A percentile compares a stretch with the other conserved stretches of the same genome.
Conservation (phyloP, 345 rosid species). For the Aquilaria sinensis region DNA sequence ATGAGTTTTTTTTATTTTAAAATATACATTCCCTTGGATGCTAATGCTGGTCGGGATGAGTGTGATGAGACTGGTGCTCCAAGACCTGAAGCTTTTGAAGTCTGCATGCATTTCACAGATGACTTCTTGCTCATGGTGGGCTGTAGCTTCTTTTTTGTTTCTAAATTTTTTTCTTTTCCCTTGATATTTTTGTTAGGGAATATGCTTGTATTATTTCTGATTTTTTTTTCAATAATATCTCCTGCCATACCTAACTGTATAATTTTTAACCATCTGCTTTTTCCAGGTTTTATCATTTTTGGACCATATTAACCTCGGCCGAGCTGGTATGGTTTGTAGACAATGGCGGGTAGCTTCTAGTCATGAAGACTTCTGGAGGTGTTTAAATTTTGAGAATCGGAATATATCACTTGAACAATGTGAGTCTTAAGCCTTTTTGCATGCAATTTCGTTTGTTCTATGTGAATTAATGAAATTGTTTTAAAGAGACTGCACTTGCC, state of each 20-base stretch:
- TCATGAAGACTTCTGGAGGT: slow-evolving; percentile 97
- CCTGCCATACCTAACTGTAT: neutral
- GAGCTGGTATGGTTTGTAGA: slow-evolving; percentile 86
- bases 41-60: slow-evolving; percentile 35
- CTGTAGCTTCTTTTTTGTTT: no score
- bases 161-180: slow-evolving; percentile 3
- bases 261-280: neutral
- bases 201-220: neutral
- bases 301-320: slow-evolving; percentile 67
- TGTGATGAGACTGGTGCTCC: slow-evolving; percentile 38
- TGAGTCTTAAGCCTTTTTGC: slow-evolving; percentile 29
- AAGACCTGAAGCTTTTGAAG: slow-evolving; percentile 46
- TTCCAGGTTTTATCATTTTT: slow-evolving; percentile 89
- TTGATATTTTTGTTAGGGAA: neutral
- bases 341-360: slow-evolving; percentile 95
- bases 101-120: slow-evolving; percentile 89
- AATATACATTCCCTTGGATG: slow-evolving; percentile 26
- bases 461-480: no score
- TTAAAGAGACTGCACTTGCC: no score
- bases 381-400: slow-evolving; percentile 75
- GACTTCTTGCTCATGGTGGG: slow-evolving; percentile 89
- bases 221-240: neutral
- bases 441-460: no score
- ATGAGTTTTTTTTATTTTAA: no score
- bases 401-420: slow-evolving; percentile 79